phyloP scores from a whole-genome alignment of 1,139 yeast species.

The Blastobotrys aristatus region DNA sequence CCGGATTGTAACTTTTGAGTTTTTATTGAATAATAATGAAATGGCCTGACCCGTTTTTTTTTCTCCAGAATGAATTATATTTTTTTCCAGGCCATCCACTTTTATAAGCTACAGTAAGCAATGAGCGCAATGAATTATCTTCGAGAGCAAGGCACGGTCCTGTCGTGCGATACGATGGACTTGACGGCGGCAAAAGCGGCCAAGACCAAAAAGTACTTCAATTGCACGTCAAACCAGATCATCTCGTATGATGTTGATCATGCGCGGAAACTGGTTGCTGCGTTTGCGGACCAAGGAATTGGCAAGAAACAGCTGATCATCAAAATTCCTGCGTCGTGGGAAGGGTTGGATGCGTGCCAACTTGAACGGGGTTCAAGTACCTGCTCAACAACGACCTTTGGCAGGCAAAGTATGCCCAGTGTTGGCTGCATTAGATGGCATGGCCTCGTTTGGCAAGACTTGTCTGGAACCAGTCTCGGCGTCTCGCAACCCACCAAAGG shows the following conservation, averaged over 20 bases:
- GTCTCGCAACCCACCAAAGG: background rate
- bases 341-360: slow-evolving; percentile 32
- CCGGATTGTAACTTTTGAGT: slow-evolving; percentile 22
- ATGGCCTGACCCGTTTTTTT: background rate
- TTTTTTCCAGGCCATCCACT: too few relatives aligned
- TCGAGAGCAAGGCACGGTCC: slow-evolving; percentile 13
- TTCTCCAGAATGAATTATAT: background rate
- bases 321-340: slow-evolving; percentile 34
- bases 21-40: background rate
- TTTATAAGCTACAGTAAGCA: background rate
- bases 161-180: slow-evolving; percentile 18
- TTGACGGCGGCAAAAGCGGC: slow-evolving; percentile 11
- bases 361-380: slow-evolving; percentile 28
- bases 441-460: background rate
- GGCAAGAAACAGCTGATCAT: slow-evolving; percentile 30
- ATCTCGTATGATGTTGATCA: slow-evolving; percentile 18
- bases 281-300: slow-evolving; percentile 32
- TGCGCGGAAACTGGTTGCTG: slow-evolving; percentile 28
- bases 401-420: slow-evolving; percentile 20
- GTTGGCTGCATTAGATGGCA: background rate
- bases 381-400: slow-evolving; percentile 25
- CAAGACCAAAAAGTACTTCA: slow-evolving; percentile 13
- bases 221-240: slow-evolving; percentile 18
- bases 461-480: background rate
- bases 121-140: slow-evolving; percentile 12